These are phyloP conservation scores for Akanthomyces muscarius DNA, from an alignment of 2,329 filamentous ascomycete genomes.

Conservation along the genomic window DNA sequence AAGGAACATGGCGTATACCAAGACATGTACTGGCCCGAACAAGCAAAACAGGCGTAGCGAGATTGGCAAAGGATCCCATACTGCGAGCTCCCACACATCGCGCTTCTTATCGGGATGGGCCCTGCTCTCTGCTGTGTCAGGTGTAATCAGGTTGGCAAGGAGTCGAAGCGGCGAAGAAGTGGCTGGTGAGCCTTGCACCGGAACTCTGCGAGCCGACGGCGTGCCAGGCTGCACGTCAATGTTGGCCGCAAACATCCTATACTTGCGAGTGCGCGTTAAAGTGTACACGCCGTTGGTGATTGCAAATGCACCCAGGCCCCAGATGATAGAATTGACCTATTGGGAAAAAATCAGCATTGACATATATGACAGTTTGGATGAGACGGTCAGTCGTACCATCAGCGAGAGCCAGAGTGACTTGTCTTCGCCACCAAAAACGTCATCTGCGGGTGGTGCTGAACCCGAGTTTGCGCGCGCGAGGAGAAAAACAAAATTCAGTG, in stretches of 20 bases:
- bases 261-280: conserved; percentile 75
- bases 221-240: conserved; percentile 75
- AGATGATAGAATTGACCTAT: conserved; percentile 67
- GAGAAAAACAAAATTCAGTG: conserved; percentile 74
- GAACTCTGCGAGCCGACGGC: conserved; percentile 81
- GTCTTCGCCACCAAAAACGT: conserved; percentile 75
- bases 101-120: conserved; percentile 76
- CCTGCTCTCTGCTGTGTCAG: conserved; percentile 71
- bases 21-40: conserved; percentile 90
- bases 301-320: conserved; percentile 64
- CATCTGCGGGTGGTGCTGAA: conserved; percentile 55
- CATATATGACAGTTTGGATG: conserved; percentile 14
- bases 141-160: conserved; percentile 62
- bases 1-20: conserved; percentile 84
- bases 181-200: conserved; percentile 77
- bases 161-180: conserved; percentile 75
- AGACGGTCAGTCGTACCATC: conserved; percentile 39
- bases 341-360: conserved; percentile 15
- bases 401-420: conserved; percentile 62
- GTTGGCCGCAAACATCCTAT: conserved; percentile 84
- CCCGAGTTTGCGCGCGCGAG: conserved; percentile 76
- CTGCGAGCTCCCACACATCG: conserved; percentile 90
- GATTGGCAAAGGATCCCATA: conserved; percentile 91
- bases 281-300: conserved; percentile 75
- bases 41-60: conserved; percentile 79